Evolutionary conservation across 352 stramenopile genomes (phyloP), one percentile per base, ranked within the genome.

Genomic region (Pythium oligandrum): DNA sequence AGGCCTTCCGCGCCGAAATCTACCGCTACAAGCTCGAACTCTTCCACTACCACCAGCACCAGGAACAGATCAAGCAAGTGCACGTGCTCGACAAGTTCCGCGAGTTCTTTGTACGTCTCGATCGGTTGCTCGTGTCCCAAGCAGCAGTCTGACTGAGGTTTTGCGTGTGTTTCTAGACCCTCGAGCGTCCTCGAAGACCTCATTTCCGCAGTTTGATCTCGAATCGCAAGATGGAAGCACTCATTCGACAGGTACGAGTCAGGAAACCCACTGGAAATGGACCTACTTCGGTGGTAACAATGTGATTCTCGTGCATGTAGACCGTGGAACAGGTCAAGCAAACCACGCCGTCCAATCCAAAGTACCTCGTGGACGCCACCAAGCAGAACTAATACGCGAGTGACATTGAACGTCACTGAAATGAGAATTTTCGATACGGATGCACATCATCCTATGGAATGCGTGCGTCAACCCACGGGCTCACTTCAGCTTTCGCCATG

Each of bases 151-250:
- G 17, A 26, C 17, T 26, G 17, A 26, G 17, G 17, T 26, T 55
- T 5, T 40, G 32, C 12, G 34, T 45, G 7, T 49, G 47, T 60
- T 7, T 35, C 33, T 36, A 79, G 70, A 73, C 64, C 1, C 54
- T 85, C 8, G 74, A 83, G 48, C 59, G 65, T 11, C 73, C 76
- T 1, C 55, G 48, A 1, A 57, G 66, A 1, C 76, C 76, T 34
- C 76, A 85, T 50, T 87, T 87, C 53, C 71, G 72, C 59, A 85
- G 76, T 35, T 51, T 87, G 42, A 79, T 87, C 40, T 80, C 76
- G 9, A 68, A 71, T 36, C 67, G 70, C 39, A 80, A 81, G 53
- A 85, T 87, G 73, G 76, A 87, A 61, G 42, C 51, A 33, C 58
- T 87, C 44, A 70, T 87, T 45, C 73, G 73, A 31, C 59, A 73